phyloP scores from a whole-genome alignment of 1,284 basidiomycete species.

The Apiotrichum siamense region DNA sequence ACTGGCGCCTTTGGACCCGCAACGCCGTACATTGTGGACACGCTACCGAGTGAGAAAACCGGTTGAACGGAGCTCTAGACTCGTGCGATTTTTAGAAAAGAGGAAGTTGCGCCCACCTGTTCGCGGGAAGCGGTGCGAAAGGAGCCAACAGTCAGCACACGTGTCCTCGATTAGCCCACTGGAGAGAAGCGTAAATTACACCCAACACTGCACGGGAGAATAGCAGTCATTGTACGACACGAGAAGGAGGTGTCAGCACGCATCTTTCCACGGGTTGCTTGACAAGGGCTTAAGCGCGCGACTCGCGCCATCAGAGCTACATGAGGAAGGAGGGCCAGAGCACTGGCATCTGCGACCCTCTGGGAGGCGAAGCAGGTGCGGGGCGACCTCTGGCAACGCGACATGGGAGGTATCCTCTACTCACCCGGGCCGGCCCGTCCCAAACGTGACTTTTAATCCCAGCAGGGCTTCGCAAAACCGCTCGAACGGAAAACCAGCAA shows the following conservation, averaged over 20 bases:
- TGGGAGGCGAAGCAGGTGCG: no score
- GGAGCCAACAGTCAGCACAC: background rate
- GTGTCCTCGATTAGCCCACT: background rate
- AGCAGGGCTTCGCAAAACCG: background rate
- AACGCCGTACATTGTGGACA: constrained; percentile 21
- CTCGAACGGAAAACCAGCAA: no score
- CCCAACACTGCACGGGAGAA: background rate
- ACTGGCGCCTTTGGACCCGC: constrained; percentile 33
- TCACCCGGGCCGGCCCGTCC: constrained; percentile 7
- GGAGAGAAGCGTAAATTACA: no score
- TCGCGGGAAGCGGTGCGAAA: background rate
- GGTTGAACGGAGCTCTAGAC: constrained; percentile 2
- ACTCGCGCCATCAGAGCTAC: no score
- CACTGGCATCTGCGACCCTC: no score
- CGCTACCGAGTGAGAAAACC: constrained; percentile 1
- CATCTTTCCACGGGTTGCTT: background rate
- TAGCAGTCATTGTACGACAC: background rate
- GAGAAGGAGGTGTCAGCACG: constrained; percentile 1
- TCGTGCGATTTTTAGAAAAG: constrained; percentile 1
- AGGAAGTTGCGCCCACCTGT: background rate
- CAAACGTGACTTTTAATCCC: constrained; percentile 1
- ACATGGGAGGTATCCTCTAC: background rate
- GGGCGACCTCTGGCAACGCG: no score
- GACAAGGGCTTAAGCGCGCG: background rate
- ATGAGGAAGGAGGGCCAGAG: no score